phyloP scores from a whole-genome alignment of 352 stramenopile genomes.

The Phytopythium aichiense region DNA sequence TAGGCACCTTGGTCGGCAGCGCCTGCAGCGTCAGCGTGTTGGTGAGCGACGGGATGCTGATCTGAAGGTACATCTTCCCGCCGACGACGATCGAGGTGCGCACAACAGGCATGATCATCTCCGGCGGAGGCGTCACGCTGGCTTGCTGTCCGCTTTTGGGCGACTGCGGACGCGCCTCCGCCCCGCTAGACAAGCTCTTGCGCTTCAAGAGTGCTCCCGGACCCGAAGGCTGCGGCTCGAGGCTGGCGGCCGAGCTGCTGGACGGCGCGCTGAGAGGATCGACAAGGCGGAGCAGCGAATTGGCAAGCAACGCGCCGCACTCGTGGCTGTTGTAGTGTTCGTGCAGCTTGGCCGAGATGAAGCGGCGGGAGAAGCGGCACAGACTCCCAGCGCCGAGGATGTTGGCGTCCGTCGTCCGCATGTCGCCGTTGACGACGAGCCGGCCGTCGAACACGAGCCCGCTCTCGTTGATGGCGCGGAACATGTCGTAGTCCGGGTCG shows the following conservation, averaged over 20 bases:
- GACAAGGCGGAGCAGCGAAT: constrained; percentile 59
- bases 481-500: constrained; percentile 86
- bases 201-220: constrained; percentile 1
- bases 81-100: constrained; percentile 33
- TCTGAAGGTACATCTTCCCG: constrained; percentile 64
- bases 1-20: constrained; percentile 38
- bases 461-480: constrained; percentile 87
- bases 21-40: constrained; percentile 64
- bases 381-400: constrained; percentile 70
- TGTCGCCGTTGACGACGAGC: constrained; percentile 84
- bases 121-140: constrained; percentile 44
- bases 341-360: constrained; percentile 68
- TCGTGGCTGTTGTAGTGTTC: constrained; percentile 79
- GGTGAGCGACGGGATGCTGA: constrained; percentile 64
- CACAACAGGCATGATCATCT: constrained; percentile 71
- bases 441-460: constrained; percentile 91
- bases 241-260: neutral
- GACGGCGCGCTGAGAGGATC: constrained; percentile 33
- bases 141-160: constrained; percentile 10
- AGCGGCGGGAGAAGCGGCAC: constrained; percentile 80
- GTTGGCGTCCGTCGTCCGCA: constrained; percentile 79
- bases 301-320: constrained; percentile 64
- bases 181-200: constrained; percentile 1
- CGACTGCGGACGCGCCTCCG: constrained; percentile 7
- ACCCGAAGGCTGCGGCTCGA: neutral